Conservation (phyloP, 2,329 filamentous ascomycete genomes). For the Geosmithia putterillii region DNA sequence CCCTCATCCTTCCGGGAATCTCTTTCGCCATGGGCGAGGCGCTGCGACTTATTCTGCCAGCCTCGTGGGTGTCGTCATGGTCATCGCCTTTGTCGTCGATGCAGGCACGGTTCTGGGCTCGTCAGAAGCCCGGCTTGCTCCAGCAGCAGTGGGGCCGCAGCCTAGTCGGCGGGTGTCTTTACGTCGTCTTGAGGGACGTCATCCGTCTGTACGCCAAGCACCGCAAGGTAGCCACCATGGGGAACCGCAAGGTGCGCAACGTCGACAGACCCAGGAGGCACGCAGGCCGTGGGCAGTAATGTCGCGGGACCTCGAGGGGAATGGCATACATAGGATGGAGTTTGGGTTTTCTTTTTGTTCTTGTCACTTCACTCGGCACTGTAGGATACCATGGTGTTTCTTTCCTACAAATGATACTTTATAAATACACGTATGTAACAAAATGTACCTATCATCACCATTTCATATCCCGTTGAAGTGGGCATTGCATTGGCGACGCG, state of each 20-base stretch:
- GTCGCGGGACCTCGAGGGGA: not conserved
- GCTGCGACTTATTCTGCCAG: conserved; percentile 56
- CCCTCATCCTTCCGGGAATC: conserved; percentile 68
- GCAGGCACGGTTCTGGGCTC: not conserved
- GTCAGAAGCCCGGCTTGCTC: conserved; percentile 48
- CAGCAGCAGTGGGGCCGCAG: conserved; percentile 83
- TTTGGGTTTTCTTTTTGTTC: not conserved
- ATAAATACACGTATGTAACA: too few relatives aligned
- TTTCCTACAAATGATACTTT: not conserved
- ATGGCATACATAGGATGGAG: not conserved
- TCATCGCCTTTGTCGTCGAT: conserved; percentile 10
- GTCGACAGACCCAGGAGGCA: conserved; percentile 26
- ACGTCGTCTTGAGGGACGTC: conserved; percentile 68
- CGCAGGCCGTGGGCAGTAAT: not conserved
- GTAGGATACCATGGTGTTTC: not conserved
- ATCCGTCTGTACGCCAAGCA: conserved; percentile 52
- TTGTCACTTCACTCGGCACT: not conserved
- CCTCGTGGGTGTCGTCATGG: conserved; percentile 46
- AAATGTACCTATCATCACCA: too few relatives aligned
- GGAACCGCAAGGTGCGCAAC: conserved; percentile 41
- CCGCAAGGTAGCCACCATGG: conserved; percentile 42
- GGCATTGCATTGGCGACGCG: too few relatives aligned
- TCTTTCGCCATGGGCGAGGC: conserved; percentile 69
- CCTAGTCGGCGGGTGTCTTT: conserved; percentile 76
- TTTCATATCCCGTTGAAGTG: too few relatives aligned